Conservation (phyloP, 805 yeast species). For the Clavispora fructus region DNA sequence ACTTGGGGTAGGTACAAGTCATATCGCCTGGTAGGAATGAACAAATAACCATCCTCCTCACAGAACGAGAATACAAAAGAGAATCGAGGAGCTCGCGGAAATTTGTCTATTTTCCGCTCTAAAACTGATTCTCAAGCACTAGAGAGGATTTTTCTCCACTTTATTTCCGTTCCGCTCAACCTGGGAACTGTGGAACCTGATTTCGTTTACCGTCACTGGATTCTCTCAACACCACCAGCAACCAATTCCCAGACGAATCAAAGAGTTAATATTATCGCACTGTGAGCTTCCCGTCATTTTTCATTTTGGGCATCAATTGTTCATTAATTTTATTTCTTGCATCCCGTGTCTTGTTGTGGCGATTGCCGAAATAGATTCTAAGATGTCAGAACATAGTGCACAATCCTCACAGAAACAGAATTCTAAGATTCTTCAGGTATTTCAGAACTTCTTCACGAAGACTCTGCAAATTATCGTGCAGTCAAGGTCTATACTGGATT, state of each 20-base stretch:
- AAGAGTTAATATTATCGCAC: too few relatives aligned
- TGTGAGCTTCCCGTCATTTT: too few relatives aligned
- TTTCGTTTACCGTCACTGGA: background rate
- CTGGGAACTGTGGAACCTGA: background rate
- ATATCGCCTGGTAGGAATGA: background rate
- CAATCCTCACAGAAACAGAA: constrained; percentile 12
- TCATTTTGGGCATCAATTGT: too few relatives aligned
- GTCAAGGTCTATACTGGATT: constrained; percentile 32
- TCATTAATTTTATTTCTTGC: background rate
- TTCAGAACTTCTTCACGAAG: constrained; percentile 61
- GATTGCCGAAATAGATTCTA: background rate
- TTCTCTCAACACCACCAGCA: background rate
- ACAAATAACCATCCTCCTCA: background rate
- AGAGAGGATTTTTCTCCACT: background rate
- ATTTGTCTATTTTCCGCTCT: background rate
- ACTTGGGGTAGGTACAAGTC: background rate
- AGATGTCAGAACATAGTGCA: background rate
- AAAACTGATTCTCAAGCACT: background rate
- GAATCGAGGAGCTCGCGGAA: background rate
- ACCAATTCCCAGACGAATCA: background rate
- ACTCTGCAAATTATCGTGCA: constrained; percentile 54
- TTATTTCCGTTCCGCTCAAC: background rate
- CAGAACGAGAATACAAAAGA: background rate
- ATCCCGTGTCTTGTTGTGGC: background rate
- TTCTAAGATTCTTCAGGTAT: constrained; percentile 38